Evolutionary conservation across 768 basidiomycete species (phyloP).

Genomic region (Naematelia encephala): DNA sequence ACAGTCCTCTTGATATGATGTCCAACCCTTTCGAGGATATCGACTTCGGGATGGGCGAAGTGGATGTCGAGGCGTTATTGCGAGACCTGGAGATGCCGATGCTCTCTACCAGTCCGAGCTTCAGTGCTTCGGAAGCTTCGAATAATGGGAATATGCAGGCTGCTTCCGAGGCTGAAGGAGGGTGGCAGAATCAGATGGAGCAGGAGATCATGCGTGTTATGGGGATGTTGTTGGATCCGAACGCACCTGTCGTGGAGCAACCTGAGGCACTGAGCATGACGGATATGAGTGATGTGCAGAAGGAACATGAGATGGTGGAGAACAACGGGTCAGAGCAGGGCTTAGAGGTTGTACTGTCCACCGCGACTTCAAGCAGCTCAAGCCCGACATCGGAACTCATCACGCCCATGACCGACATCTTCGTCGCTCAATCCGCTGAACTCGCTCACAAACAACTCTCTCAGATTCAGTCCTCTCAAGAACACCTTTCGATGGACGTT

Average conservation of each 20-base stretch:
- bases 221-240: not conserved
- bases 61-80: not conserved
- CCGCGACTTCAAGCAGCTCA: not conserved
- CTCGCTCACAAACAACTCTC: not conserved
- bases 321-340: not conserved
- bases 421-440: not conserved
- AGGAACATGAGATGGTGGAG: not conserved
- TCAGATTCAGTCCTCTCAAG: not conserved
- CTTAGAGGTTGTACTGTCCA: not conserved
- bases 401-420: not conserved
- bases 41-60: not conserved
- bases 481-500: not conserved
- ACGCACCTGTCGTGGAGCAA: not conserved
- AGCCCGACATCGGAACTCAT: not conserved
- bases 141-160: not conserved
- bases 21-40: not conserved
- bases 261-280: not conserved
- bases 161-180: not conserved
- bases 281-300: not conserved
- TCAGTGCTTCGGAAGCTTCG: not conserved
- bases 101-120: not conserved
- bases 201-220: not conserved
- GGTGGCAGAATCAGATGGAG: not conserved
- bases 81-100: not conserved
- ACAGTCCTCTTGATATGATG: not conserved